These are phyloP conservation scores for Leishmania tarentolae DNA, from an alignment of 208 protist genomes.

Conservation along the genomic window DNA sequence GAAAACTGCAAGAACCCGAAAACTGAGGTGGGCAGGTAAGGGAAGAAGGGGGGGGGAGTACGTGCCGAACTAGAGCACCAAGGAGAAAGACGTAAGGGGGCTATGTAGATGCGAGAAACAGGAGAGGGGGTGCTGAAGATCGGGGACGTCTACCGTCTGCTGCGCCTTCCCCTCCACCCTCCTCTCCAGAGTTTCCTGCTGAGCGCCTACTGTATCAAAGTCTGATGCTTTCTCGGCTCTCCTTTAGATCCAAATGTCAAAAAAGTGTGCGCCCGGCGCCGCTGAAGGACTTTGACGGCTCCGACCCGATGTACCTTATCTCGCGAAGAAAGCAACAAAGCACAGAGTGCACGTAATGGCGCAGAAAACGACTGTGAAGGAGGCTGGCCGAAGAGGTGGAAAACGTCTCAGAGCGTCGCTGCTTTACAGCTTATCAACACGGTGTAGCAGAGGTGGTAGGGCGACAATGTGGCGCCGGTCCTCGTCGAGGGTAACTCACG, in stretches of 20 bases:
- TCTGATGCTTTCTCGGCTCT: background rate
- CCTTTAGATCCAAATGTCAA: background rate
- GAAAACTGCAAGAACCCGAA: background rate
- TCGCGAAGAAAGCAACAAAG: background rate
- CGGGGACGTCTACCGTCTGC: background rate
- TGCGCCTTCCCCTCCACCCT: background rate
- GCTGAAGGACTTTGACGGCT: background rate
- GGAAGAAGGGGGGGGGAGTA: background rate
- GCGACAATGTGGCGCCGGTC: background rate
- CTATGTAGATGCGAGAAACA: background rate
- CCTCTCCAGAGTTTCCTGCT: background rate
- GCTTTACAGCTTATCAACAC: background rate
- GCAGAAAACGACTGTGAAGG: background rate
- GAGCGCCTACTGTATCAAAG: background rate
- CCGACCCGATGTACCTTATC: background rate
- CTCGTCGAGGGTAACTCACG: background rate
- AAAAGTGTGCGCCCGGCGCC: too few species aligned
- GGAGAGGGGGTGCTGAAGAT: background rate
- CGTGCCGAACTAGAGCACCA: background rate
- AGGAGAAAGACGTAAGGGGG: background rate
- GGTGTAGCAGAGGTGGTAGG: background rate
- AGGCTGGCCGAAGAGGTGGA: background rate
- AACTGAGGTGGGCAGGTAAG: background rate
- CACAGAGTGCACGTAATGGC: background rate
- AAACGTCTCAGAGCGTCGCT: background rate